phyloP scores from a whole-genome alignment of 108 stramenopile genomes.

The Skeletonema potamos region DNA sequence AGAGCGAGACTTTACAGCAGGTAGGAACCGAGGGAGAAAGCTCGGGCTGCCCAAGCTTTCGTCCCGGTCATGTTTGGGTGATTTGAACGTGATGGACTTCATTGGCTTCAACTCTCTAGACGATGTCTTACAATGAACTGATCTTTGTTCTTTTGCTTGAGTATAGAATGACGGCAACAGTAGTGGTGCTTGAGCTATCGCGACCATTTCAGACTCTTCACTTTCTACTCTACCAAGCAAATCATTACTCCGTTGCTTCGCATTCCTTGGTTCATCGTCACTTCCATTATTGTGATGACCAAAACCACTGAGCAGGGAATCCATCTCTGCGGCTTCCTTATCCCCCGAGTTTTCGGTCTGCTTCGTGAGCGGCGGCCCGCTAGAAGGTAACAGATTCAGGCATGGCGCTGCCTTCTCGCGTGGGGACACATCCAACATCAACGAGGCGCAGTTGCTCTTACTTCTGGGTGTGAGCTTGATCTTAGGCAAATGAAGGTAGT shows the following conservation, averaged over 20 bases:
- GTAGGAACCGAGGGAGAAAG: constrained; percentile 30
- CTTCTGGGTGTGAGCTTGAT: constrained; percentile 32
- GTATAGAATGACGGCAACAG: background rate
- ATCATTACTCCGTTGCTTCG: background rate
- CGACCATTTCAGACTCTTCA: constrained; percentile 34
- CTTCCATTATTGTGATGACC: constrained; percentile 11
- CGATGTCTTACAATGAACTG: background rate
- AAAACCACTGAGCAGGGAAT: constrained; percentile 31
- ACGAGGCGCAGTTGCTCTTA: constrained; percentile 6
- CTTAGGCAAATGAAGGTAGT: background rate
- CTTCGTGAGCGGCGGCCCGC: background rate
- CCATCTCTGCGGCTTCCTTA: constrained; percentile 20
- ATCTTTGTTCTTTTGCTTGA: background rate
- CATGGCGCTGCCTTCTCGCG: background rate
- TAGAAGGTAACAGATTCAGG: background rate
- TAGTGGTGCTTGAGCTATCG: constrained; percentile 2
- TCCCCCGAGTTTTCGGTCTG: background rate
- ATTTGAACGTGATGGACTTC: constrained; percentile 31
- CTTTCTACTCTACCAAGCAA: constrained; percentile 10
- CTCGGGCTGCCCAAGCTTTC: background rate
- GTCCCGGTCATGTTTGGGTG: background rate
- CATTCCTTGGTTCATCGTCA: background rate
- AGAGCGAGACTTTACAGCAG: constrained; percentile 10
- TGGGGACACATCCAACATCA: constrained; percentile 13
- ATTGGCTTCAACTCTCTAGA: constrained; percentile 9